Conservation (phyloP, 169 alveolate genomes). For the Plasmodium inui region DNA sequence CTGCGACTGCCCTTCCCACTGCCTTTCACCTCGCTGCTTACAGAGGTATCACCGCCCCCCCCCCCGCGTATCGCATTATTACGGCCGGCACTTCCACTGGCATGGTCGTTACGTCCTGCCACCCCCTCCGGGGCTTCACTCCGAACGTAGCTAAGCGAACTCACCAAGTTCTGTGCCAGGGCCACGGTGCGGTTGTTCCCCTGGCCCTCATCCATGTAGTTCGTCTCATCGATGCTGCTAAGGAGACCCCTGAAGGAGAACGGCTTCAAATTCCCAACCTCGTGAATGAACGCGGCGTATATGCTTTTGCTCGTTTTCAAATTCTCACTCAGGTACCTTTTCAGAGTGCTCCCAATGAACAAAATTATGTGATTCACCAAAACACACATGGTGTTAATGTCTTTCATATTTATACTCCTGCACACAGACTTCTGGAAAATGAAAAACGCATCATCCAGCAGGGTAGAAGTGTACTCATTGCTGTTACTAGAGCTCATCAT, state of each 20-base stretch:
- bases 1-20: neutral
- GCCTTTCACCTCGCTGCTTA: neutral
- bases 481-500: neutral
- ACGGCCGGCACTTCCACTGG: neutral
- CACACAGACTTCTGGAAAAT: constrained; percentile 68
- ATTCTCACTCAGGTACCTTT: constrained; percentile 32
- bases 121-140: neutral
- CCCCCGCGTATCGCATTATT: neutral
- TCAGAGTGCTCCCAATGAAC: constrained; percentile 29
- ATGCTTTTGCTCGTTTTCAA: constrained; percentile 47
- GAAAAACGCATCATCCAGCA: constrained; percentile 64
- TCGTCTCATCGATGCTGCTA: constrained; percentile 31
- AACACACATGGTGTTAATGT: constrained; percentile 68
- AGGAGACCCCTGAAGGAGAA: constrained; percentile 34
- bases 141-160: constrained; percentile 16
- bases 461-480: constrained; percentile 59
- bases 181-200: constrained; percentile 4
- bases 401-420: constrained; percentile 72
- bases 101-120: neutral
- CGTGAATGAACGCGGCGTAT: constrained; percentile 52
- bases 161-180: constrained; percentile 43
- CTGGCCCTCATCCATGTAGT: constrained; percentile 40
- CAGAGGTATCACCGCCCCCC: neutral
- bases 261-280: constrained; percentile 11
- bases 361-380: constrained; percentile 49